Evolutionary conservation across 1,139 yeast genomes (phyloP), one percentile per base, ranked within the genome.

Genomic region (Candida tropicalis): DNA sequence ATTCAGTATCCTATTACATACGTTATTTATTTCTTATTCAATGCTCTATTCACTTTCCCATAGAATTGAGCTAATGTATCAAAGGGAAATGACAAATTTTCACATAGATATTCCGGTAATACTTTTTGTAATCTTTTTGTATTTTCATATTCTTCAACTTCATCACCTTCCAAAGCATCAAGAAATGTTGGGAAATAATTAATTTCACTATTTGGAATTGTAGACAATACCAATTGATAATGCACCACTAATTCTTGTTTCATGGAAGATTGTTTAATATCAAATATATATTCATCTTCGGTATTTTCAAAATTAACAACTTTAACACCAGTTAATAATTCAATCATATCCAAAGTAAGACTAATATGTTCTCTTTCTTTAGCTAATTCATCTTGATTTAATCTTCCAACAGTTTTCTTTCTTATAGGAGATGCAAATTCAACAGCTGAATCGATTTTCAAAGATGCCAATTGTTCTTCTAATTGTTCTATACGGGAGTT

Each of bases 61-160:
- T 78, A 81, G 53, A 81, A 81, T 56, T 79, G 84, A 35, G 81
- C 73, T 45, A 82, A 65, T 6, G 84, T 79, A 46, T 73, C 75
- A 46, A 77, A 68, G 11, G 82, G 82, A 59, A 85, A 85, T 5
- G 83, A 73, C 50, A 85, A 65, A 47, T 77, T 76, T 45, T 81
- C 87, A 51, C 82, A 72, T 48, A 85, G 70, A 55, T 84, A 84
- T 11, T 78, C 85, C 0, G 91, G 91, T 43, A 85, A 60, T 3
- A 65, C 59, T 20, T 60, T 55, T 49, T 68, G 64, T 46, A 84
- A 60, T 20, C 33, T 35, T 31, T 45, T 48, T 20, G 35, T 47
- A 24, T 43, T 47, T 9, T 44, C 50, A 18, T 41, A 41, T 12
- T 38, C 46, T 7, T 32, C 39, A 10, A 37, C 37, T 26, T 33